Evolutionary conservation across 768 basidiomycete species (phyloP), one percentile per base, ranked within the genome.

Genomic region (Paxillus ammoniavirescens): DNA sequence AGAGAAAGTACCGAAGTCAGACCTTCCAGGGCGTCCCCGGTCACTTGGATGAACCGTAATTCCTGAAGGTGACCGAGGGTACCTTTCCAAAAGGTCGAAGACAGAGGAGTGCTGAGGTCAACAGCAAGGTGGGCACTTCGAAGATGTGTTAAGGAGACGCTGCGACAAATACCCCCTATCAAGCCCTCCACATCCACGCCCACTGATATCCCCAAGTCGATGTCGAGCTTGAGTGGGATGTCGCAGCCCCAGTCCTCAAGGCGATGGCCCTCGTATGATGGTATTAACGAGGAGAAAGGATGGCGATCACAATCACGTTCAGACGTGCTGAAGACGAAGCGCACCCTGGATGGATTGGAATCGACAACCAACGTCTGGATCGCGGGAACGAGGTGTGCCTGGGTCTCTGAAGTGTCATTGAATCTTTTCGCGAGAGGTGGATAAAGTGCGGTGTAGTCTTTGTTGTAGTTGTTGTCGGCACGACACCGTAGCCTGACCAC

Each of bases 211-310:
- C 36, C 47, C 8, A 52, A 35, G 28, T 45, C 56, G 42, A 64
- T 5, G 37, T 60, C 60, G 14, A 50, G 37, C 18, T 55, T 59
- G 53, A 61, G 60, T 30, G 61, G 59, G 15, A 66, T 55, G 13
- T 59, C 36, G 50, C 55, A 54, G 41, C 52, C 53, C 61, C 61
- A 64, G 17, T 65, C 55, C 26, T 65, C 57, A 15, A 42, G 28
- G 10, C 57, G 43, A 30, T 33, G 23, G 37, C 43, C 28, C 2
- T 61, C 58, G 31, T 48, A 56, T 12, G 41, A 47, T 7, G 50
- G 47, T 14, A 55, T 35, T 26, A 55, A n/a, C 4, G 41, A 48
- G 10, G 49, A 57, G 35, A 48, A 64, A 2, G 54, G 52, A 43
- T 38, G 56, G 2, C 52, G 47, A 38, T 42, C 45, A 36, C 23